Evolutionary conservation across 768 basidiomycete genomes (phyloP).

Genomic region (Cantharellus anzutake): DNA sequence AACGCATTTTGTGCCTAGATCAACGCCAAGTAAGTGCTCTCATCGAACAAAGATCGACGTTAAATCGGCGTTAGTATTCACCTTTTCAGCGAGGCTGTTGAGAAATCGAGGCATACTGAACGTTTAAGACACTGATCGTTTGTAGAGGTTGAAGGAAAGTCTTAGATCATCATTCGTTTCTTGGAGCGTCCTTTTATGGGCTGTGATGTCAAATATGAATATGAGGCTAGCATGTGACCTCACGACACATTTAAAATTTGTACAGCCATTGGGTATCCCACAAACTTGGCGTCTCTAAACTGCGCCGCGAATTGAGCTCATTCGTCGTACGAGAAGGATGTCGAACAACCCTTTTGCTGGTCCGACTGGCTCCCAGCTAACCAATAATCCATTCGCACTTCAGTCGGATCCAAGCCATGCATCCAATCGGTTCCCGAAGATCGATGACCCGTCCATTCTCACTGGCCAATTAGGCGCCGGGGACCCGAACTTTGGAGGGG

Average conservation of each 20-base stretch:
- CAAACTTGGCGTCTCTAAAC: too few species aligned
- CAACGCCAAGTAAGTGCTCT: neutral
- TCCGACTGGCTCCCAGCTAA: neutral
- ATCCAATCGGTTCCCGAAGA: neutral
- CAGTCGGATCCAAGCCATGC: neutral
- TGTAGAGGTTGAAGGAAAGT: too few species aligned
- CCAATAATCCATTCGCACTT: neutral
- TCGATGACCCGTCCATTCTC: neutral
- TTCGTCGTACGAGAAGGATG: neutral
- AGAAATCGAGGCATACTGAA: neutral
- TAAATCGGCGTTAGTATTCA: neutral
- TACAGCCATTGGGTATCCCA: too few species aligned
- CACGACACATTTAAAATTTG: too few species aligned
- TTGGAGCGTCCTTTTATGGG: too few species aligned
- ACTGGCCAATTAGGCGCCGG: neutral
- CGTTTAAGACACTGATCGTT: too few species aligned
- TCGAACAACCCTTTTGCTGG: conserved; percentile 1
- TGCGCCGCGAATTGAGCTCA: too few species aligned
- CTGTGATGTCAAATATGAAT: too few species aligned
- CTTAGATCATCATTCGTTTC: too few species aligned
- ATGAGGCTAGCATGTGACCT: too few species aligned
- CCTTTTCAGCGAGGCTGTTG: neutral
- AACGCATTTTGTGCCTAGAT: neutral
- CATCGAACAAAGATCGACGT: neutral
- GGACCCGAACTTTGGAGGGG: neutral